Base-by-base conservation (phyloP, 371 early-diverging fungal genomes). In the Amoeboaphelidium protococcarum region DNA sequence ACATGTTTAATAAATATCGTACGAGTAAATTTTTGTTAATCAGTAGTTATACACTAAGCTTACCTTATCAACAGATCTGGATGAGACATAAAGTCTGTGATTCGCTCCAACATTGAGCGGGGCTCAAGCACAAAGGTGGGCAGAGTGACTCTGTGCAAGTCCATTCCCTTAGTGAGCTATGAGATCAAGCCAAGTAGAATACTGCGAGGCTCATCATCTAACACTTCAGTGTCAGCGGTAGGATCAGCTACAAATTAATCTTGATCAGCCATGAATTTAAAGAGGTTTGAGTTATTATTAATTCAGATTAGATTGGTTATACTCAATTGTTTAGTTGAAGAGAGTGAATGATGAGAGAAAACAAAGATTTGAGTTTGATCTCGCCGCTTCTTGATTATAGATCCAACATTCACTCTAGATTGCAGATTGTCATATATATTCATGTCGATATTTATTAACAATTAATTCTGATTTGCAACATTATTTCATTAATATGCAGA, bases 81-180 rank as follows among this genome's bases (percentile, higher is more conserved):
- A 56, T 92, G 89, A 42, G 76, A 72, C 76, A 92, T 78, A 61
- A 87, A 91, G 63, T 94, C 95, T 13, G 92, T 85, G 26, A 92
- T 78, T 21, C 85, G 68, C 55, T 94, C 95, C 25, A 84, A 70
- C 75, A 92, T 85, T 56, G 82, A 81, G 20, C 95, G 69, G 2
- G 92, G 81, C 54, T 94, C 95, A 13, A 94, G 71, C 0, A 94
- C 84, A 71, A 94, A 94, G 4, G 89, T 89, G 3, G 95, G 95
- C 21, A 94, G 71, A 22, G 92, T 82, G 25, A 94, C 80, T 40
- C 81, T 65, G 48, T 65, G 65, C 51, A 94, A 68, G 58, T 94
- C 95, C 60, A 73, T 76, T 40, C 83, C 87, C 57, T 81, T 80
- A 45, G 79, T 63, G 42, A 94, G 59, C 63, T 94, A 92, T 24